These are phyloP conservation scores for Coniella lustricola DNA, from an alignment of 2,329 filamentous ascomycete genomes.

Conservation along the genomic window DNA sequence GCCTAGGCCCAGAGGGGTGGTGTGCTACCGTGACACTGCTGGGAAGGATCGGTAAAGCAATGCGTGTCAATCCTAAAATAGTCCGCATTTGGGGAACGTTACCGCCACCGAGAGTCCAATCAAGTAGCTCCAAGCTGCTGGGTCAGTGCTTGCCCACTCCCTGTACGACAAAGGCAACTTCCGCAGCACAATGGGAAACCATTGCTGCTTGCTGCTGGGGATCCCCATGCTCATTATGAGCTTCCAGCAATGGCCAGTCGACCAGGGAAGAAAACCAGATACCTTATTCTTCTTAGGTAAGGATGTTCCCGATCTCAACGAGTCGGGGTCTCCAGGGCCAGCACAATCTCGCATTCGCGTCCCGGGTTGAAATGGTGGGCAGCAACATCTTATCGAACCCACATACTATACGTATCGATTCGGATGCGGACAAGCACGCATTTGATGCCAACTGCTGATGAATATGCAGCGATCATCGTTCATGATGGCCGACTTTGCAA, in stretches of 20 bases:
- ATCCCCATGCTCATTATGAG: too few relatives aligned
- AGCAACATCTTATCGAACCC: constrained; percentile 1
- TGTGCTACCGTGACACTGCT: constrained; percentile 4
- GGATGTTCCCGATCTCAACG: too few relatives aligned
- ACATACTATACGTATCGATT: background rate
- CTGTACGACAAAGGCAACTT: background rate
- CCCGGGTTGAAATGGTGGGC: background rate
- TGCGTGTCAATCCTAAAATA: constrained; percentile 9
- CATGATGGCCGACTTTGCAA: too few relatives aligned
- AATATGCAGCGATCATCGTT: too few relatives aligned
- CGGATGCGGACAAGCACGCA: too few relatives aligned
- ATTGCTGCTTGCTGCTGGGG: too few relatives aligned
- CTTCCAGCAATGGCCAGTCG: too few relatives aligned
- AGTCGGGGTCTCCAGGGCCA: too few relatives aligned
- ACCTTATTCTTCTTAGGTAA: too few relatives aligned
- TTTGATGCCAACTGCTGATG: too few relatives aligned
- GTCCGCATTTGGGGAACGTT: background rate
- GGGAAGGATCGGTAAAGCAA: constrained; percentile 2
- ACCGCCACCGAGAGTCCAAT: background rate
- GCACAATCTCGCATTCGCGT: background rate
- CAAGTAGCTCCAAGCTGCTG: background rate
- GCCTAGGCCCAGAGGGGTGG: background rate
- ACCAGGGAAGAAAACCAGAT: background rate
- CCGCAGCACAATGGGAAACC: background rate
- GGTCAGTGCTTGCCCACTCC: background rate